Evolutionary conservation across 495 filamentous ascomycete species (phyloP).

Genomic region (Stereocaulon alpinum): DNA sequence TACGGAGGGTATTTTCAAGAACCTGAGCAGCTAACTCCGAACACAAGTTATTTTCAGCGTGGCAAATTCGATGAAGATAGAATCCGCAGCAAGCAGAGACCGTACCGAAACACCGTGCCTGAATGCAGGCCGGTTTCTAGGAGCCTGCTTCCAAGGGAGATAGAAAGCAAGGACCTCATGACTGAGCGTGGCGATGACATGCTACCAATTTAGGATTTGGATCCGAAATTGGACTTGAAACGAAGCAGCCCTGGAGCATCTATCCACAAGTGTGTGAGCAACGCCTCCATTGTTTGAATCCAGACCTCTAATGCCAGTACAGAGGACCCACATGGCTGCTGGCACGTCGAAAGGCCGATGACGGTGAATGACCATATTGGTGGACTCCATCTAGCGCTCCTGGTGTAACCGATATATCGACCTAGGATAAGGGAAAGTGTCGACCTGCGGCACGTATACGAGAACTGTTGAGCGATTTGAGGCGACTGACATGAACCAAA

Average conservation of each 20-base stretch:
- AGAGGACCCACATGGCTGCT: no score
- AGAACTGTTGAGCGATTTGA: no score
- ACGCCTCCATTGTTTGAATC: not conserved
- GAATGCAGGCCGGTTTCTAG: not conserved
- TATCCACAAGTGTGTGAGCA: not conserved
- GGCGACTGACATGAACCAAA: no score
- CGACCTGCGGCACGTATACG: not conserved
- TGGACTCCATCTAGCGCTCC: not conserved
- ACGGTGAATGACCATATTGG: not conserved
- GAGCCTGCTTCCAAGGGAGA: not conserved
- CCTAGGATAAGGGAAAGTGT: not conserved
- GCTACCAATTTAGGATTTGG: conserved; percentile 4
- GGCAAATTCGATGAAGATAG: not conserved
- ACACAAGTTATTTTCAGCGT: not conserved
- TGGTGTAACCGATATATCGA: not conserved
- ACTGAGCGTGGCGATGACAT: not conserved
- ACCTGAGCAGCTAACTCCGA: no score
- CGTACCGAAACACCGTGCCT: not conserved
- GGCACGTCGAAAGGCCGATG: no score
- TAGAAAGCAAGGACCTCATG: not conserved
- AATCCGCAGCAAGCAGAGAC: not conserved
- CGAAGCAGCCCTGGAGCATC: not conserved
- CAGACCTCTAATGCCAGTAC: not conserved
- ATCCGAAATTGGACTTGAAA: not conserved
- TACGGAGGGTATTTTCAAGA: no score